These are phyloP conservation scores for Agaricus sinodeliciosus DNA, from an alignment of 768 basidiomycete genomes.

Conservation along the genomic window DNA sequence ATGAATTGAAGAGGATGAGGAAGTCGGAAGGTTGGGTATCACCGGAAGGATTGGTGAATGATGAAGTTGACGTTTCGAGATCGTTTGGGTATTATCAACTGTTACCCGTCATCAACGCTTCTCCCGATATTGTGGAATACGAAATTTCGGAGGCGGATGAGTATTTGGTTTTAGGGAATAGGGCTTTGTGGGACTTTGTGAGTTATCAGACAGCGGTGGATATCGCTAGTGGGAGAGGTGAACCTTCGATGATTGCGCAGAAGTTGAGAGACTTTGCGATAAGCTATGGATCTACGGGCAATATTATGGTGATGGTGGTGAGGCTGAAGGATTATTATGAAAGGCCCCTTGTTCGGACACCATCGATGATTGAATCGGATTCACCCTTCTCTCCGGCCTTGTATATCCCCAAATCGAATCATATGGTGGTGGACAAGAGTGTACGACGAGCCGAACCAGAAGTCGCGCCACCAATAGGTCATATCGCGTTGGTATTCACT, in stretches of 20 bases:
- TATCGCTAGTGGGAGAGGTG: constrained; percentile 79
- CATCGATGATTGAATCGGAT: constrained; percentile 6
- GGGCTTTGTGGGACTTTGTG: constrained; percentile 90
- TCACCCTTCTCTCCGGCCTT: constrained; percentile 16
- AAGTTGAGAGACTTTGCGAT: constrained; percentile 96
- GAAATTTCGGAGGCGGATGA: constrained; percentile 82
- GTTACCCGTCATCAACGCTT: constrained; percentile 84
- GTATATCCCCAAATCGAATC: constrained; percentile 29
- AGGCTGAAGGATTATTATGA: constrained; percentile 50
- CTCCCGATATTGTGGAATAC: constrained; percentile 69
- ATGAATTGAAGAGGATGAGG: constrained; percentile 83
- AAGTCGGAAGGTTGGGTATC: constrained; percentile 93
- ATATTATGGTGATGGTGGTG: constrained; percentile 98
- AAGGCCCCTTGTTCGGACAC: constrained; percentile 2
- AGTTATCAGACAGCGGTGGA: constrained; percentile 95
- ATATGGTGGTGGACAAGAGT: constrained; percentile 49
- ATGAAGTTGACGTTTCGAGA: constrained; percentile 86
- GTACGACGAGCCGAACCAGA: constrained; percentile 67
- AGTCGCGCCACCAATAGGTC: constrained; percentile 78
- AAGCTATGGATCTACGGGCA: constrained; percentile 90
- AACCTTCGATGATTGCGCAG: constrained; percentile 82
- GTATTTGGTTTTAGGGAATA: constrained; percentile 93
- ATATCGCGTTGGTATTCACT: constrained; percentile 92
- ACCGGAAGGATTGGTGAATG: constrained; percentile 84
- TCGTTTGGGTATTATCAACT: constrained; percentile 92